Conservation (phyloP, 352 stramenopile species). For the Pythium oligandrum region DNA sequence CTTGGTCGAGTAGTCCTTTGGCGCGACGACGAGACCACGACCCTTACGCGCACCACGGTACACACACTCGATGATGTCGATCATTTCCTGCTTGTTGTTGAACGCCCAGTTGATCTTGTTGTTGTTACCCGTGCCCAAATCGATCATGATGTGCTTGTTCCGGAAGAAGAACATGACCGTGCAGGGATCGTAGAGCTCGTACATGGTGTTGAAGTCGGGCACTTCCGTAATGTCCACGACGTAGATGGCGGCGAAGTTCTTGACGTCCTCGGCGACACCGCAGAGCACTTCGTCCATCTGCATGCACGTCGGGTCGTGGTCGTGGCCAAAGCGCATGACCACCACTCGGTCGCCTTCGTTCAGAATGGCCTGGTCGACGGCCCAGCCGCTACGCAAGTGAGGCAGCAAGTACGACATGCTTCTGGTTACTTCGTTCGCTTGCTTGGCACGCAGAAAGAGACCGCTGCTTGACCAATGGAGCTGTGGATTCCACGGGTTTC, state of each 20-base stretch:
- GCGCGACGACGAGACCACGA: conserved; percentile 96
- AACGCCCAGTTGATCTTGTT: conserved; percentile 99
- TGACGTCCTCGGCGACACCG: conserved; percentile 97
- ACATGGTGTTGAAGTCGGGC: conserved; percentile 99
- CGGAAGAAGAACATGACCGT: conserved; percentile 99
- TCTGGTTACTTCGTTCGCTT: no score
- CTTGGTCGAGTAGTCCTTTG: conserved; percentile 99
- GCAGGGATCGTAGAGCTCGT: conserved; percentile 99
- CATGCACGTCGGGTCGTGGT: conserved; percentile 98
- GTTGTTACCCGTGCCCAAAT: conserved; percentile 99
- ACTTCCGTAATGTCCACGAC: conserved; percentile 93
- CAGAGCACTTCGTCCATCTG: conserved; percentile 97
- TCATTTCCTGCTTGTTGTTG: conserved; percentile 98
- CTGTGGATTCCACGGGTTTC: no score
- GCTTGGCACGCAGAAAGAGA: no score
- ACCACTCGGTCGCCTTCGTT: conserved; percentile 97
- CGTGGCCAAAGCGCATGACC: conserved; percentile 98
- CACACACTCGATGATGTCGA: conserved; percentile 99
- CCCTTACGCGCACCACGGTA: conserved; percentile 97
- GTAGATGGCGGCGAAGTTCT: conserved; percentile 99
- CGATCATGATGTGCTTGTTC: conserved; percentile 99
- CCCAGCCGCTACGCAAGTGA: conserved; percentile 96
- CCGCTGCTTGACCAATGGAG: no score
- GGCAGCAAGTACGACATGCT: conserved; percentile 97
- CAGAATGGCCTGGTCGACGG: conserved; percentile 99